These are phyloP conservation scores for Orbilia oligospora DNA, from an alignment of 2,329 filamentous ascomycete genomes.

Conservation along the genomic window DNA sequence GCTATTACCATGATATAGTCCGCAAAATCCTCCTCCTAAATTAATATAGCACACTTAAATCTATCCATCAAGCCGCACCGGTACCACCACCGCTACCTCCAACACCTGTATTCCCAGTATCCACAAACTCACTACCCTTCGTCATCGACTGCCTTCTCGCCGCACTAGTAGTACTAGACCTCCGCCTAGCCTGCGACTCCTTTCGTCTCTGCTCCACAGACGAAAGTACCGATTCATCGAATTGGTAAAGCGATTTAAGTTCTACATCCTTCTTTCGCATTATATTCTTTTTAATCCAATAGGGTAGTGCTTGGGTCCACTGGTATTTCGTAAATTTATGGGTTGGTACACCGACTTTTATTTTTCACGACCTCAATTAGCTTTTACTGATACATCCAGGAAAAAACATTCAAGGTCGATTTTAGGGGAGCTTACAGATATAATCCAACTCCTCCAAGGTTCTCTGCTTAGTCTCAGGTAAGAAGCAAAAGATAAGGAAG, in stretches of 20 bases:
- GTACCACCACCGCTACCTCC: constrained; percentile 27
- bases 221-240: constrained; percentile 65
- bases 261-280: constrained; percentile 70
- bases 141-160: background rate
- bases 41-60: too few species aligned
- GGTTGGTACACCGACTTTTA: constrained; percentile 73
- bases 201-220: constrained; percentile 45
- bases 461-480: constrained; percentile 75
- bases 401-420: too few species aligned
- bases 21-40: background rate
- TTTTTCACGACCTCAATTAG: background rate
- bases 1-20: too few species aligned
- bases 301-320: constrained; percentile 72
- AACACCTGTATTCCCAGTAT: background rate
- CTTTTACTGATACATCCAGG: constrained; percentile 6
- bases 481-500: constrained; percentile 72
- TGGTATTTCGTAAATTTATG: constrained; percentile 74
- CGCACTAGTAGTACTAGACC: constrained; percentile 32
- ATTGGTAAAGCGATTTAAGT: constrained; percentile 71
- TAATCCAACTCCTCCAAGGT: constrained; percentile 72
- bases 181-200: constrained; percentile 41
- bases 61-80: background rate
- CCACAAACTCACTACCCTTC: constrained; percentile 7
- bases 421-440: constrained; percentile 67
- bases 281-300: constrained; percentile 74